Conservation (phyloP, 2,329 filamentous ascomycete species). For the Ophiosphaerella herpotricha region DNA sequence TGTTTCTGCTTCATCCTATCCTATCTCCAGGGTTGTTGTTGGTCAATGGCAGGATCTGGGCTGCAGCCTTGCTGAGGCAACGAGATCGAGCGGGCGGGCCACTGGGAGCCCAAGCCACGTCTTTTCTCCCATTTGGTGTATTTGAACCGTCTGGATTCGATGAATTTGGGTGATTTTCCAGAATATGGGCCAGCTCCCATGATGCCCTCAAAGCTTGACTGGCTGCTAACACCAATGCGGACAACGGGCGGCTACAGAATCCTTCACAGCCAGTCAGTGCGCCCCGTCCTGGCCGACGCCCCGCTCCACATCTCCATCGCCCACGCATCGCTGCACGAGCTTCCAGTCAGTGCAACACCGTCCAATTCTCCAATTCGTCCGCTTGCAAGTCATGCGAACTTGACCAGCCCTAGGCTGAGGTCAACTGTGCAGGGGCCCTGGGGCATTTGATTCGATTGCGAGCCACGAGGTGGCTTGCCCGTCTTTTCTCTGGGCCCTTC, state of each 20-base stretch:
- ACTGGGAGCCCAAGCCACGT: background rate
- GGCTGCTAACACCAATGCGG: conserved; percentile 8
- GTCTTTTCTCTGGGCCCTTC: conserved; percentile 4
- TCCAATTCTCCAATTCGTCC: conserved; percentile 34
- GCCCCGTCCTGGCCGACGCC: conserved; percentile 21
- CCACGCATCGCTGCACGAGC: conserved; percentile 39
- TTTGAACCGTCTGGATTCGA: conserved; percentile 1
- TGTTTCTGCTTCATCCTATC: background rate
- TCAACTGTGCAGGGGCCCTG: conserved; percentile 15
- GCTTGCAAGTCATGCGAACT: conserved; percentile 42
- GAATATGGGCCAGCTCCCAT: conserved; percentile 11
- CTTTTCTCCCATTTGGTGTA: background rate
- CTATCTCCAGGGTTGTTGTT: no score
- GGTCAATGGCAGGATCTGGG: no score
- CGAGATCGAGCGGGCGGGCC: no score
- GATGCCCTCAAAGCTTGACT: conserved; percentile 24
- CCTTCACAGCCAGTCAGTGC: conserved; percentile 23
- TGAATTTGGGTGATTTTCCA: background rate
- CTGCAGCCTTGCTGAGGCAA: background rate
- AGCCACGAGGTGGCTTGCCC: conserved; percentile 31
- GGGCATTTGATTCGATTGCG: conserved; percentile 33
- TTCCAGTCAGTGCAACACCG: conserved; percentile 18
- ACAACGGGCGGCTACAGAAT: conserved; percentile 24
- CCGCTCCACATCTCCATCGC: conserved; percentile 29
- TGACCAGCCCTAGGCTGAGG: conserved; percentile 24